These are phyloP conservation scores for Chytriomyces hyalinus DNA, from an alignment of 192 early-diverging fungal genomes.

Conservation along the genomic window DNA sequence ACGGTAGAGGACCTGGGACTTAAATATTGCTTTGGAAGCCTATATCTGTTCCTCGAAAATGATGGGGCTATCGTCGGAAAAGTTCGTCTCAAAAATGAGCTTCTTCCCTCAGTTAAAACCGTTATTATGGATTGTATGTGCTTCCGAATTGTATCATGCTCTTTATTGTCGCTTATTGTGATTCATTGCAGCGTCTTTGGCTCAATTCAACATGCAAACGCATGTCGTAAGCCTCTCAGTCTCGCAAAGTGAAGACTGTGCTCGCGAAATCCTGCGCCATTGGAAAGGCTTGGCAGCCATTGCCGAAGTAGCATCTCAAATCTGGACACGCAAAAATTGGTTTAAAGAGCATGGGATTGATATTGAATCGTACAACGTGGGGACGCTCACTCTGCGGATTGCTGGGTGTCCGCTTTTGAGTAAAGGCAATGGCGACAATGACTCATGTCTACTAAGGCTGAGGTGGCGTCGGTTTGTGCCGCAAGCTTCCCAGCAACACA, in stretches of 20 bases:
- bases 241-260: conserved; percentile 8
- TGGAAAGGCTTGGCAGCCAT: conserved; percentile 31
- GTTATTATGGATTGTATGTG: conserved; percentile 28
- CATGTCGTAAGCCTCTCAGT: neutral
- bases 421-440: neutral
- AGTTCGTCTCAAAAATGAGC: conserved; percentile 6
- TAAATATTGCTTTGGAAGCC: conserved; percentile 32
- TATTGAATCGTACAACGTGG: conserved; percentile 7
- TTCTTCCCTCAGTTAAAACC: conserved; percentile 6
- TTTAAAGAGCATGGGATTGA: conserved; percentile 20
- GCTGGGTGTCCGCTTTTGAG: conserved; percentile 3
- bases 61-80: neutral
- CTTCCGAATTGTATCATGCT: neutral
- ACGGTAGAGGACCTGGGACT: conserved; percentile 10
- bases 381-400: conserved; percentile 19
- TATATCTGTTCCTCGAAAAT: conserved; percentile 4
- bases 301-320: conserved; percentile 26
- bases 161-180: neutral
- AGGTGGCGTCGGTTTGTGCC: conserved; percentile 26
- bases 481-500: neutral
- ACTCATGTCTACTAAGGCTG: neutral
- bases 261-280: conserved; percentile 21
- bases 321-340: conserved; percentile 16
- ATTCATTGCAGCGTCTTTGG: neutral
- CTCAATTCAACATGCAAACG: neutral